Evolutionary conservation across 2,329 filamentous ascomycete species (phyloP).

Genomic region (Aspergillus melleus): DNA sequence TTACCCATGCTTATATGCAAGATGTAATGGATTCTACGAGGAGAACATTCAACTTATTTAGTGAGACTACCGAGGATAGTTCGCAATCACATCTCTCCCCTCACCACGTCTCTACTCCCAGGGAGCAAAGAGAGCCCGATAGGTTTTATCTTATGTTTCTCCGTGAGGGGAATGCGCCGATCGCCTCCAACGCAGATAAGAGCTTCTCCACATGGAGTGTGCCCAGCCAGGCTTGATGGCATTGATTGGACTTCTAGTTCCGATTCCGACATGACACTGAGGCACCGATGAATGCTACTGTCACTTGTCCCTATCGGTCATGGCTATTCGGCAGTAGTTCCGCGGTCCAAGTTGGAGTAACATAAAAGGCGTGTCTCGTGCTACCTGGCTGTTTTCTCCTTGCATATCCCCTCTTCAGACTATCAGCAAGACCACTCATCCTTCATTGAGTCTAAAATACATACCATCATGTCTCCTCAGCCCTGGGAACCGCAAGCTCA

Average conservation of each 20-base stretch:
- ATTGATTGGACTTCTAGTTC: not conserved
- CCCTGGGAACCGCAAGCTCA: slow-evolving; percentile 34
- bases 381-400: not conserved
- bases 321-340: not conserved
- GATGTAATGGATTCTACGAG: no score
- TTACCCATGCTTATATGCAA: no score
- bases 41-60: no score
- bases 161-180: not conserved
- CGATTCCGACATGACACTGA: not conserved
- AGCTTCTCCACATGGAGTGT: not conserved
- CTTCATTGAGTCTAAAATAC: not conserved
- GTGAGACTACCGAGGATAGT: no score
- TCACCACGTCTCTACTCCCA: no score
- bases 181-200: not conserved
- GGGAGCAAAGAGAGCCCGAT: no score
- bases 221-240: not conserved
- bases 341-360: not conserved
- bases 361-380: not conserved
- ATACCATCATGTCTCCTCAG: slow-evolving; percentile 17
- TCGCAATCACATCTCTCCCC: no score
- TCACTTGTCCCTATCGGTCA: not conserved
- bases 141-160: no score
- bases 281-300: not conserved
- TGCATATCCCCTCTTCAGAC: not conserved
- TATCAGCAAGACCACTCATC: not conserved